Base-by-base conservation (phyloP, 192 early-diverging fungal species). In the Coemansia sp. region DNA sequence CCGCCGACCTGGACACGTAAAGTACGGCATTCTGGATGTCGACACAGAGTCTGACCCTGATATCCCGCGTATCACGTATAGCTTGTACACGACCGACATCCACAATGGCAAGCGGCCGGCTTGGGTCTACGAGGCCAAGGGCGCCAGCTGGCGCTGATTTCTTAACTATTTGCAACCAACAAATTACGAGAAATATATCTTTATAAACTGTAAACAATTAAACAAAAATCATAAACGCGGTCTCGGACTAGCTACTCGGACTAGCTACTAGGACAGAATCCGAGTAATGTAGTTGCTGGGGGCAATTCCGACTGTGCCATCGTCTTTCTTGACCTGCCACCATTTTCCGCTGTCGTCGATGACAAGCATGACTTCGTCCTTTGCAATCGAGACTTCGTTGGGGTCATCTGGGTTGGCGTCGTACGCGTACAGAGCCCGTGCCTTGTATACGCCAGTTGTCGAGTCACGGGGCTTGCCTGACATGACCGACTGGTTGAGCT, bases 301-400 rank as follows among this genome's bases (percentile, higher is more conserved):
- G 20, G 87, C 92, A 76, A 97, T 97, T 51, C 95, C 95, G 15
- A 89, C 71, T 1, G 84, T 74, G 6, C 92, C 93, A 68, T 94
- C 87, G 20, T 81, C 75, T 74, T 89, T 90, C 60, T 87, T 86
- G 55, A 93, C 94, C 74, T 95, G 90, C 95, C 96, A 98, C 96
- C 96, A 98, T 72, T 98, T 96, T 71, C 96, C 96, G 78, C 89
- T 89, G 68, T 87, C 93, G 72, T 94, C 92, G 8, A 91, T 75
- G 49, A 98, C 87, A 47, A 93, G 89, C 71, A 98, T 69, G 21
- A 88, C 63, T 57, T 97, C 93, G 59, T 89, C 92, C 74, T 98
- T 98, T 7, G 61, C 63, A 79, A 97, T 94, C 5, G 89, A 89
- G 7, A 98, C 70, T 72, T 98, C 96, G 68, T 93, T 93, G 12